Base-by-base conservation (phyloP, 768 basidiomycete genomes). In the Ramaria sp. region DNA sequence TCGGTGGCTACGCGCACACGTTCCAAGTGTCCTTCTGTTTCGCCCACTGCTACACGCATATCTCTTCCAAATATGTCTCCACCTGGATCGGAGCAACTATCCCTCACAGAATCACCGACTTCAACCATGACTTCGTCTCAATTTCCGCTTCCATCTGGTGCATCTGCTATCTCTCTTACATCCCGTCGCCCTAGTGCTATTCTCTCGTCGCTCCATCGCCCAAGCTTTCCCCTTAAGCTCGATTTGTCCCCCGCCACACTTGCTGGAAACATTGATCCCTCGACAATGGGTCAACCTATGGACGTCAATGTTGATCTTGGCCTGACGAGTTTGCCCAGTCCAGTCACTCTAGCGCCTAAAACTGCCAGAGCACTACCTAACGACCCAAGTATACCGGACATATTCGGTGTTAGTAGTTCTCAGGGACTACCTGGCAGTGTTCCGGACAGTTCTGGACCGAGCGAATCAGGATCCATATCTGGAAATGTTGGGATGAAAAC, bases 271-370 rank as follows among this genome's bases (percentile, higher is more conserved):
- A 25, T 39, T 12, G 37, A 49, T 52, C 30, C 58, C 20, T 57
- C 3, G 13, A 20, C 30, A 27, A 41, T 15, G 42, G 34, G 30
- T 22, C 32, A 18, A 15, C 56, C 42, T 20, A 50, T 56, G 45
- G 48, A 28, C 43, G 51, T 28, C 36, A 43, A 44, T n/a, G 53
- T 55, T 2, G 53, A 55, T 28, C 34, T 79, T 52, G 82, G 78
- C 47, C 68, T 56, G 37, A 51, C 76, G 1, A 80, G 74, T 1
- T 70, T 88, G 45, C 74, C 82, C 27, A 89, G 87, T 5, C 88
- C 88, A 6, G 88, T 90, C 30, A 86, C 83, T 4, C 75, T 91
- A 36, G 88, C 86, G 0, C 88, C 88, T 1, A 85, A 81, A 62
- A 87, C 88, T 5, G 85, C 84, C 44, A 78, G 83, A 3, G 74